Base-by-base conservation (phyloP, 2,329 filamentous ascomycete genomes). In the Purpureocillium takamizusanense region DNA sequence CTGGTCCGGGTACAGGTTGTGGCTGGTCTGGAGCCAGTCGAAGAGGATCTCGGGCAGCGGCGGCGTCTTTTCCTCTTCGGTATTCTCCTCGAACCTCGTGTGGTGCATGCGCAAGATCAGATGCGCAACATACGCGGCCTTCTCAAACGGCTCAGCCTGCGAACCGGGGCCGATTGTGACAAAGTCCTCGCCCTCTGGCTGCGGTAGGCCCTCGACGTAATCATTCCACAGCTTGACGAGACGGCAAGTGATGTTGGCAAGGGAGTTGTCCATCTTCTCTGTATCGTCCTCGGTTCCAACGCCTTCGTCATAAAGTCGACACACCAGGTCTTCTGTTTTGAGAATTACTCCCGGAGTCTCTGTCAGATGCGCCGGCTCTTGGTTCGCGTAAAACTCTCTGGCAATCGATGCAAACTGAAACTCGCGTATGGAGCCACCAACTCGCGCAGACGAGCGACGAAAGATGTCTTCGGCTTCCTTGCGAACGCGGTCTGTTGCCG, bases 41-140 rank as follows among this genome's bases (percentile, higher is more conserved):
- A 95, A 79, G 12, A 97, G 66, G 13, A 88, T 74, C 52, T 83
- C 81, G 1, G 90, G 86, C 14, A 94, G 66, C 1, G 85, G 72
- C 2, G 69, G 67, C 2, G 56, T 54, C 47, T 66, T 63, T 25
- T 59, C 60, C 8, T 62, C 56, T 25, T 59, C 60, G 10, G 50
- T 53, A 16, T 63, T 52, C 29, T 48, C 57, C 13, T 62, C 51
- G 42, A 67, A 67, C 12, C 72, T 65, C 9, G 72, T 72, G 59
- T 95, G 86, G 50, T 89, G 83, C 40, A 95, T 74, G 44, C 79
- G 79, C 29, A 97, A 72, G 29, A 94, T 70, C 17, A 95, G 68
- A 23, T 78, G 78, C 13, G 83, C 82, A n/a, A 95, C 57, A 50
- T 81, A 94, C 40, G 78, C 74, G 4, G 89, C 88, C 54, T 90